phyloP scores from a whole-genome alignment of 345 rosid genomes.

The Eucalyptus curtisii region DNA sequence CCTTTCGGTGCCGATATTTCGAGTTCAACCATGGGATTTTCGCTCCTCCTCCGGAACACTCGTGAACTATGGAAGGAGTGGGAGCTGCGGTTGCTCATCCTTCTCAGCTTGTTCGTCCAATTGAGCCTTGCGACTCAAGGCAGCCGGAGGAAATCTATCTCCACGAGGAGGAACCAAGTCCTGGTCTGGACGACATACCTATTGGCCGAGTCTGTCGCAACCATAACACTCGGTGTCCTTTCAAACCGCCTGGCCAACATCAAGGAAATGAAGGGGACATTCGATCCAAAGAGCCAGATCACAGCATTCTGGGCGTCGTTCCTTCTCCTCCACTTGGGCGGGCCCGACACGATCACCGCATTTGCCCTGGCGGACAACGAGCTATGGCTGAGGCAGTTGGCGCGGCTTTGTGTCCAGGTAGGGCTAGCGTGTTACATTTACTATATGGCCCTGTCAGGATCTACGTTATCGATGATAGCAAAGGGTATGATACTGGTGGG shows the following conservation, averaged over 20 bases:
- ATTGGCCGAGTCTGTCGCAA: slow-evolving; percentile 13
- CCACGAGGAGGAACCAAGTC: neutral
- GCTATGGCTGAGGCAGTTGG: slow-evolving; percentile 12
- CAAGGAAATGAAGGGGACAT: neutral
- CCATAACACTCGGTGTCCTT: slow-evolving; percentile 9
- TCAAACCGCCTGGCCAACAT: neutral
- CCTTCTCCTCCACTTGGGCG: slow-evolving; percentile 16
- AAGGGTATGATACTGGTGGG: slow-evolving; percentile 17
- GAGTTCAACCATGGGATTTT: neutral
- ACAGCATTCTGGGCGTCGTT: slow-evolving; percentile 12
- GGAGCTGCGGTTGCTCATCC: slow-evolving; percentile 7
- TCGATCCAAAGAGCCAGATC: neutral
- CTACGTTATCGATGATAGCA: neutral
- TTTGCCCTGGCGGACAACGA: slow-evolving; percentile 17
- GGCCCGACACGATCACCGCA: slow-evolving; percentile 6
- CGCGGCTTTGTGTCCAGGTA: neutral
- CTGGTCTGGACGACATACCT: slow-evolving; percentile 7
- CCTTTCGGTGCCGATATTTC: neutral
- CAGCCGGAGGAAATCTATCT: neutral
- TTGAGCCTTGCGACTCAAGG: neutral
- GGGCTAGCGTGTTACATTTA: slow-evolving; percentile 21
- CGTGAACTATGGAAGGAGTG: slow-evolving; percentile 2
- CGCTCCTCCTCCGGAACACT: neutral
- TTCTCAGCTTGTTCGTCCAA: slow-evolving; percentile 5
- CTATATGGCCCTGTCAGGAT: slow-evolving; percentile 3